phyloP scores from a whole-genome alignment of 257 asterid genomes.

The Solanum ossicruentum region DNA sequence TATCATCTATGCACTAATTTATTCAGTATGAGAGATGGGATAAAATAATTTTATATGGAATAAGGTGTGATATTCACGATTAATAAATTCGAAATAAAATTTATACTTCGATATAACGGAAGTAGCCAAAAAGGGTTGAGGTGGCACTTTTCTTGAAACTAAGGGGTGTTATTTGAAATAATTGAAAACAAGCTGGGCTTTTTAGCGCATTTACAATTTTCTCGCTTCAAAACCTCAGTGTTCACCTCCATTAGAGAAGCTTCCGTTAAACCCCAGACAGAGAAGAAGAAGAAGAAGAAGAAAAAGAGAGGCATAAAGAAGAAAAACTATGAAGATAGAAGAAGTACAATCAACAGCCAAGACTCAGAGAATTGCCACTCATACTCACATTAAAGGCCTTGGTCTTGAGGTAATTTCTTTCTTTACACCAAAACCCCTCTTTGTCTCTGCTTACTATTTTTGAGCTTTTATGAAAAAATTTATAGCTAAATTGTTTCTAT shows the following conservation, averaged over 20 bases:
- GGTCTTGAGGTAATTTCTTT: conserved; percentile 30
- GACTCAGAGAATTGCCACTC: conserved; percentile 42
- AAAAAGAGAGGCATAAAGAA: not conserved
- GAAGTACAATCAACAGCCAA: conserved; percentile 38
- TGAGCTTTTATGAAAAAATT: not conserved
- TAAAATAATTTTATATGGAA: not conserved
- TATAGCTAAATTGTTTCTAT: not conserved
- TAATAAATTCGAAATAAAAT: not conserved
- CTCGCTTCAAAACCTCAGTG: not conserved
- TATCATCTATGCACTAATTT: not conserved
- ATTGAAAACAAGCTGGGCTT: not conserved
- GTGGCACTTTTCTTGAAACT: not conserved
- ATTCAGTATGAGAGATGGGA: no score
- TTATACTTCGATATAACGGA: not conserved
- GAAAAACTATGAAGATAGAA: conserved; percentile 26
- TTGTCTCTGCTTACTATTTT: not conserved
- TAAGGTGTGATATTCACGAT: not conserved
- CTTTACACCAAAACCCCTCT: not conserved
- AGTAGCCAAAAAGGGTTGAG: not conserved
- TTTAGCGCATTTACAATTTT: not conserved
- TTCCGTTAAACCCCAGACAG: not conserved
- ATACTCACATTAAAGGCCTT: conserved; percentile 48
- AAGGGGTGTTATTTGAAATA: not conserved
- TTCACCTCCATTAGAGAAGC: conserved; percentile 8
- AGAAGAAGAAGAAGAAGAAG: no score